Evolutionary conservation across 2,329 filamentous ascomycete genomes (phyloP).

Genomic region (Teratosphaeria viscida): DNA sequence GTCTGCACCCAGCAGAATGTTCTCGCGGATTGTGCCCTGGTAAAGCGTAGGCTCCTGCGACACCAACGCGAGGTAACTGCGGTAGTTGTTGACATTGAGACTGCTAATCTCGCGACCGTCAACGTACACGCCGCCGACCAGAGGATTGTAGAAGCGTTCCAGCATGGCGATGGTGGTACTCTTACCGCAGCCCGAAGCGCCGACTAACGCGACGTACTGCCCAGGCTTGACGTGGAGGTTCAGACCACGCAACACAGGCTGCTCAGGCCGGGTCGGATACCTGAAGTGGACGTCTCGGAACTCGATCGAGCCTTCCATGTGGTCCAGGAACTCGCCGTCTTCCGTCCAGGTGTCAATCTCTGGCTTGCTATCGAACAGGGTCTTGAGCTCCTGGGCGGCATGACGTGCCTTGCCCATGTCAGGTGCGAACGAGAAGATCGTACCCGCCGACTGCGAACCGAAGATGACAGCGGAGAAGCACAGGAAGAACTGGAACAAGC

Average conservation of each 20-base stretch:
- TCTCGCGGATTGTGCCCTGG: slow-evolving; percentile 82
- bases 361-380: slow-evolving; percentile 72
- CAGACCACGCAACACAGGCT: slow-evolving; percentile 80
- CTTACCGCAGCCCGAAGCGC: slow-evolving; percentile 91
- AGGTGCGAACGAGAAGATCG: slow-evolving; percentile 78
- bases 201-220: slow-evolving; percentile 80
- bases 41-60: slow-evolving; percentile 92
- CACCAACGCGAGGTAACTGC: slow-evolving; percentile 73
- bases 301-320: slow-evolving; percentile 68
- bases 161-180: slow-evolving; percentile 84
- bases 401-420: slow-evolving; percentile 90
- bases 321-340: slow-evolving; percentile 52
- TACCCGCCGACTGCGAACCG: slow-evolving; percentile 82
- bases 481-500: slow-evolving; percentile 81
- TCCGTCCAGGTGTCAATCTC: slow-evolving; percentile 71
- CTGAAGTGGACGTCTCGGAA: slow-evolving; percentile 90
- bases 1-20: slow-evolving; percentile 70
- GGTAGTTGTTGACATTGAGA: slow-evolving; percentile 78
- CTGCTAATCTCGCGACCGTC: slow-evolving; percentile 73
- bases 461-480: slow-evolving; percentile 84
- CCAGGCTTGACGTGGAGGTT: slow-evolving; percentile 64
- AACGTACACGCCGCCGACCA: slow-evolving; percentile 67
- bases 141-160: slow-evolving; percentile 88
- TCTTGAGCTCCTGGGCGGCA: slow-evolving; percentile 69
- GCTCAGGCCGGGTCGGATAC: slow-evolving; percentile 82